These are phyloP conservation scores for Glebionis coronaria DNA, from an alignment of 129 eudicot species.

Conservation along the genomic window DNA sequence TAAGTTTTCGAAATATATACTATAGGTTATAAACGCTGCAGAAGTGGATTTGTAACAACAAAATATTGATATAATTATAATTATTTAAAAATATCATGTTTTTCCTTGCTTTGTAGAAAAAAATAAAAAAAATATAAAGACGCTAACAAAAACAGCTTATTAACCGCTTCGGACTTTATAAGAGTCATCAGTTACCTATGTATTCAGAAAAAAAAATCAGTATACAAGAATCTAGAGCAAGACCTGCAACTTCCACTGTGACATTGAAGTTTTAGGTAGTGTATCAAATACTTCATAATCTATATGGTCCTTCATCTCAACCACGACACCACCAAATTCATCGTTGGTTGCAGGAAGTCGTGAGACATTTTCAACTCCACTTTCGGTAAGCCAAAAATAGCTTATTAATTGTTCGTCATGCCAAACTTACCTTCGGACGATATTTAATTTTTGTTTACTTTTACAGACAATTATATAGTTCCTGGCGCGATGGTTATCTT, in stretches of 20 bases:
- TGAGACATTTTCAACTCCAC: slow-evolving; percentile 24
- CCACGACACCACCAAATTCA: slow-evolving; percentile 65
- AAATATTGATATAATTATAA: neutral
- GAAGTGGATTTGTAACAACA: neutral
- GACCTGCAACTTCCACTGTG: slow-evolving; percentile 68
- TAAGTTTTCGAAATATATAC: neutral
- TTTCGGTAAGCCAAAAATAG: no score
- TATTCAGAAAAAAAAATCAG: neutral
- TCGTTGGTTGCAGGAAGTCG: slow-evolving; percentile 61
- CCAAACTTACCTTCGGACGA: no score
- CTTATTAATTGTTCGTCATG: no score
- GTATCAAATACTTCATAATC: slow-evolving; percentile 40
- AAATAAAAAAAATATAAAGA: neutral
- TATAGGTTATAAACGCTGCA: neutral
- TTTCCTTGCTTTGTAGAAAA: no score
- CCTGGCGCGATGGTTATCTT: no score
- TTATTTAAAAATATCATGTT: no score
- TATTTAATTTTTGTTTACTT: no score
- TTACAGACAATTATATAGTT: no score
- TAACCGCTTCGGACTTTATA: neutral
- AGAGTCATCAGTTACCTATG: no score
- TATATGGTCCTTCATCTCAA: slow-evolving; percentile 65
- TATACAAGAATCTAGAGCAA: neutral
- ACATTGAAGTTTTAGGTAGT: slow-evolving; percentile 54
- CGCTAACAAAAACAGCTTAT: neutral